Evolutionary conservation across 148 eudicot species (phyloP).

Genomic region (Heliosperma pusillum): DNA sequence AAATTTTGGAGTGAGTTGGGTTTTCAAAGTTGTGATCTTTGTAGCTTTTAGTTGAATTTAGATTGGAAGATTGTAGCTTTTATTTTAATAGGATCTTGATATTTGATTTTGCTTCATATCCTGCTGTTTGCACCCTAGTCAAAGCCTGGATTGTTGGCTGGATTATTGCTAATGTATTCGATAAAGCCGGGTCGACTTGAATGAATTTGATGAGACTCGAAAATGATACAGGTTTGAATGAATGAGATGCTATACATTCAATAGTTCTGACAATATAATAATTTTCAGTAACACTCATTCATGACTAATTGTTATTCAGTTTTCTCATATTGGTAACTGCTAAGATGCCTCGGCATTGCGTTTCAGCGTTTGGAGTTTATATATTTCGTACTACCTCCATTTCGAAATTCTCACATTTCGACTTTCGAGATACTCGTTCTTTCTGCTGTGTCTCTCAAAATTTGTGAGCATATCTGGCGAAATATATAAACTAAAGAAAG

Average conservation of each 20-base stretch:
- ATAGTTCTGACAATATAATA: no score
- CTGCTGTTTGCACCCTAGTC: neutral
- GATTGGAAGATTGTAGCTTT: neutral
- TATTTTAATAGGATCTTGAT: neutral
- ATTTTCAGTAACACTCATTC: neutral
- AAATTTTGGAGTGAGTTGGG: neutral
- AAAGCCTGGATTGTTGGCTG: neutral
- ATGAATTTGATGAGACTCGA: neutral
- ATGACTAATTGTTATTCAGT: neutral
- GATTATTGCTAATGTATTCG: neutral
- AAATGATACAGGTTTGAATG: constrained; percentile 1
- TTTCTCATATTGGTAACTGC: neutral
- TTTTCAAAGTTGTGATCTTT: neutral
- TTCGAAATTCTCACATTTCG: no score
- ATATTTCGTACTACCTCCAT: no score
- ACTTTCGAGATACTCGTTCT: no score
- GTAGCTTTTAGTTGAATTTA: neutral
- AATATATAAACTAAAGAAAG: no score
- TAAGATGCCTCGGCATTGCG: neutral
- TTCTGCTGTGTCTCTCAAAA: neutral
- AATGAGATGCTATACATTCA: neutral
- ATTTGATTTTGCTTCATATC: neutral
- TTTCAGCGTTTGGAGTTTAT: neutral
- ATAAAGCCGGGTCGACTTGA: neutral
- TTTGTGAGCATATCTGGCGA: neutral